Conservation (phyloP, 2,329 filamentous ascomycete species). For the Paecilomyces sp. region DNA sequence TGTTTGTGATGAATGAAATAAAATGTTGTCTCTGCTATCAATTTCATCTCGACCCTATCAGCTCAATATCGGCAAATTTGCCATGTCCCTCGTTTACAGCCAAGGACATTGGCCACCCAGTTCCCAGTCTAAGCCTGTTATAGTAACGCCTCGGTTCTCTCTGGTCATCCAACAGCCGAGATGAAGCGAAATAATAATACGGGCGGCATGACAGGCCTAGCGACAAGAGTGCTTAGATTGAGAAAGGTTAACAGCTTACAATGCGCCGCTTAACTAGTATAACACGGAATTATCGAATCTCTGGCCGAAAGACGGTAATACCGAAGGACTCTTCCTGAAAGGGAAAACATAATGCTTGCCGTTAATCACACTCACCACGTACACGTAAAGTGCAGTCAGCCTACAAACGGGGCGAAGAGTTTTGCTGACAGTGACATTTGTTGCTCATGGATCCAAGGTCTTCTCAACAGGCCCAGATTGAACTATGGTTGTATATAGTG, state of each 20-base stretch:
- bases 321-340: too few relatives aligned
- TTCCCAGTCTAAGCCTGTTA: background rate
- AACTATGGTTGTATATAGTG: too few relatives aligned
- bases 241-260: background rate
- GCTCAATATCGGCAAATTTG: background rate
- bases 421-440: too few relatives aligned
- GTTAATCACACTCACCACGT: too few relatives aligned
- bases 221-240: background rate
- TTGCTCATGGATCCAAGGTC: too few relatives aligned
- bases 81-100: background rate
- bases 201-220: background rate
- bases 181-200: background rate
- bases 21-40: background rate
- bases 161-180: background rate
- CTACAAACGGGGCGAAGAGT: too few relatives aligned
- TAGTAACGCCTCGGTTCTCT: background rate
- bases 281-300: background rate
- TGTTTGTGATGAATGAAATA: background rate
- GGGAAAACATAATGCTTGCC: too few relatives aligned
- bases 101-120: background rate
- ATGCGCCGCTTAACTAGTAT: background rate
- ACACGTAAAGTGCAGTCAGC: too few relatives aligned
- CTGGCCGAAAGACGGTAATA: too few relatives aligned
- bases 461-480: too few relatives aligned
- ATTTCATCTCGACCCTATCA: background rate